Base-by-base conservation (phyloP, 2,329 filamentous ascomycete genomes). In the Alternaria gansuensis region DNA sequence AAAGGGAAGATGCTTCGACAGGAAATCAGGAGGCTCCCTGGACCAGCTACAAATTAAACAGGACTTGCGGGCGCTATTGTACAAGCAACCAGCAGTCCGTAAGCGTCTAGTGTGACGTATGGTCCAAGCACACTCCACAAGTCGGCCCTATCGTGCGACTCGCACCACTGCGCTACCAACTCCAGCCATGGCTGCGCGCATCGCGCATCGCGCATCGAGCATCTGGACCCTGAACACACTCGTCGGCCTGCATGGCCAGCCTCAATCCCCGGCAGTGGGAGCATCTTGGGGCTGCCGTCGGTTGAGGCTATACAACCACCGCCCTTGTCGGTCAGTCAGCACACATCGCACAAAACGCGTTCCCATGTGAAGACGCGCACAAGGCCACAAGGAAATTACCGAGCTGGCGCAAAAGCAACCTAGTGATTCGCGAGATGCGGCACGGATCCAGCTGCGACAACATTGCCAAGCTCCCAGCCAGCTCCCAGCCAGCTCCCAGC, bases 41-140 rank as follows among this genome's bases (percentile, higher is more conserved):
- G 33, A 55, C 54, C 45, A 44, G 51, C 57, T 49, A 60, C 59
- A 65, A 62, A 64, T 59, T 59, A 68, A 66, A 65, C 62, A 64
- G 64, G 62, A 56, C 53, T 49, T 49, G 52, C 56, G 52, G 60
- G 54, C 60, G 62, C 63, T 60, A 64, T 40, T 17, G 17, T 17
- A 17, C 17, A 17, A 17, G 17, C 17, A 17, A 33, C 61, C 62
- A 65, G 58, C 61, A 67, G 56, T 51, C 37, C 29, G 48, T 54
- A 53, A 54, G 43, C 10, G 33, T 34, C 51, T 51, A 59, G 56
- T 60, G 60, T 67, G 65, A 68, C 65, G 65, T 59, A 40, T 51
- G 52, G 57, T 41, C 52, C 45, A 51, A 65, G 64, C 59, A 60
- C 62, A 55, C 59, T 60, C 52, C 57, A 48, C 41, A 37, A 57